Conservation (phyloP, 140 eudicot genomes). For the Bidens hawaiensis region DNA sequence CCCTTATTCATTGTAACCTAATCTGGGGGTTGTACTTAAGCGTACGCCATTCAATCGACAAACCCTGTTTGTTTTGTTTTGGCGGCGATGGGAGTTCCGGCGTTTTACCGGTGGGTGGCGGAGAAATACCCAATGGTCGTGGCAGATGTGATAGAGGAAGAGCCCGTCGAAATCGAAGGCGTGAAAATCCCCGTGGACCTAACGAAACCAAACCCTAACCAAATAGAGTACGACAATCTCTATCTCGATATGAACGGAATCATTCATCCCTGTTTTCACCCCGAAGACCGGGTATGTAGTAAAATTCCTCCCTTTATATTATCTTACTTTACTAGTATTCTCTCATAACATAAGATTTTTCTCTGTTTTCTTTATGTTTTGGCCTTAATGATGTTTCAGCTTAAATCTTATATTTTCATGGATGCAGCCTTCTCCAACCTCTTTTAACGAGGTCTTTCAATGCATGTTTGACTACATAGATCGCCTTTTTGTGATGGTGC, state of each 20-base stretch:
- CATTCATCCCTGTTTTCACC: conserved; percentile 59
- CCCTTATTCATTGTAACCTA: too few species aligned
- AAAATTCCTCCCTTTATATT: too few species aligned
- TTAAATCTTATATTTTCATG: conserved; percentile 17
- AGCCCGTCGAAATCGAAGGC: conserved; percentile 40
- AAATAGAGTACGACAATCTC: conserved; percentile 47
- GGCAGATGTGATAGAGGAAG: conserved; percentile 48
- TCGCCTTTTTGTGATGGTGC: conserved; percentile 87
- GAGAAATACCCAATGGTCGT: conserved; percentile 59
- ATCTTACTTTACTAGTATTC: not conserved
- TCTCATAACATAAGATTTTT: not conserved
- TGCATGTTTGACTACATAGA: conserved; percentile 95
- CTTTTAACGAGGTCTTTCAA: conserved; percentile 84
- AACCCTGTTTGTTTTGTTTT: too few species aligned
- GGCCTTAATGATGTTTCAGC: not conserved
- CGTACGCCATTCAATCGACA: too few species aligned
- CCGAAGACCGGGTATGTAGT: conserved; percentile 56
- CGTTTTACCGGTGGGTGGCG: conserved; percentile 69
- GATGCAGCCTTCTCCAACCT: conserved; percentile 72
- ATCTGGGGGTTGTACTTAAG: too few species aligned
- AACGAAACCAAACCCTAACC: conserved; percentile 56
- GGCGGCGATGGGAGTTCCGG: conserved; percentile 61
- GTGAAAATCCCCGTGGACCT: conserved; percentile 50
- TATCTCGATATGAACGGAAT: conserved; percentile 62
- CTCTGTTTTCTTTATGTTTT: not conserved